Evolutionary conservation across 2,329 filamentous ascomycete genomes (phyloP).

Genomic region (Epichloe glyceriae): DNA sequence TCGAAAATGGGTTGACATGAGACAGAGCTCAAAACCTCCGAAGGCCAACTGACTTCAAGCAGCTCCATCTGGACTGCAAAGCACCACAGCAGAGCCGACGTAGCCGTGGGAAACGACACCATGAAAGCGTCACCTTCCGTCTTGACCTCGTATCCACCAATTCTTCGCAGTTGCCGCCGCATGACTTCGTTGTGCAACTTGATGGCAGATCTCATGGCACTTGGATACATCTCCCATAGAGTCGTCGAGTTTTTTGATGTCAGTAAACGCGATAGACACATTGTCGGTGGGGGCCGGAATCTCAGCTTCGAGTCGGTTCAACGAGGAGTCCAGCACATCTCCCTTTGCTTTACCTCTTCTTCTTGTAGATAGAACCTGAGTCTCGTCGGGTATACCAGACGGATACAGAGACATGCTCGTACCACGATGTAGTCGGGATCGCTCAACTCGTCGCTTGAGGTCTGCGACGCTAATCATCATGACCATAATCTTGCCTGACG

Average conservation of each 20-base stretch:
- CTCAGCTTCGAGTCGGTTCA: conserved; percentile 77
- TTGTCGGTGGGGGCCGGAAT: conserved; percentile 85
- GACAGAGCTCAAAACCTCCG: conserved; percentile 77
- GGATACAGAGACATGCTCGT: conserved; percentile 79
- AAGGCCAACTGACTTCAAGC: conserved; percentile 82
- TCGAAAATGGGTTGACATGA: conserved; percentile 75
- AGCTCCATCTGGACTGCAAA: conserved; percentile 86
- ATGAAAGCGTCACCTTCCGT: conserved; percentile 99
- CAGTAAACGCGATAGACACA: conserved; percentile 89
- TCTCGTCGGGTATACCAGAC: conserved; percentile 58
- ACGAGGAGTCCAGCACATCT: conserved; percentile 68
- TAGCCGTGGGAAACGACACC: conserved; percentile 95
- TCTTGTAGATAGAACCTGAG: conserved; percentile 48
- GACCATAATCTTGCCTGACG: conserved; percentile 92
- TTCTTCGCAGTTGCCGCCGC: conserved; percentile 80
- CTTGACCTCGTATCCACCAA: conserved; percentile 97
- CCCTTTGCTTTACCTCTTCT: conserved; percentile 51
- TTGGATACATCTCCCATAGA: conserved; percentile 89
- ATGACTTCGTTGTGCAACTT: conserved; percentile 96
- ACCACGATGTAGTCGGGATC: conserved; percentile 58
- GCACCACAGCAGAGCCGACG: conserved; percentile 87
- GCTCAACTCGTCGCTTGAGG: conserved; percentile 68
- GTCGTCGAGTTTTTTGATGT: conserved; percentile 97
- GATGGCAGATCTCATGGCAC: conserved; percentile 92
- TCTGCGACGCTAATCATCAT: conserved; percentile 95